phyloP scores from a whole-genome alignment of 495 filamentous ascomycete species.

The Rostrohypoxylon terebratum region DNA sequence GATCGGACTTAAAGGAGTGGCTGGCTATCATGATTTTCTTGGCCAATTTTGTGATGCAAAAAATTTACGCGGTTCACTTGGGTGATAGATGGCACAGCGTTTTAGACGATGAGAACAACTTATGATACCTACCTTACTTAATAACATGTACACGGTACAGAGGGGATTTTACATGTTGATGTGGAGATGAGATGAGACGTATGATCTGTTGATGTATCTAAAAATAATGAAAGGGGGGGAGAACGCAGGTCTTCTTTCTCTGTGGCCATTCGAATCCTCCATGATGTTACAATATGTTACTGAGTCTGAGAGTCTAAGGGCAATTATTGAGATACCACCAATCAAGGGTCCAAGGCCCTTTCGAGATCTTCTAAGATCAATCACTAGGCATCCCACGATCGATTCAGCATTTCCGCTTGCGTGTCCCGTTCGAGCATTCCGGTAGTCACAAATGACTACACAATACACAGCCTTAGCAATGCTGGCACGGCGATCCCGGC shows the following conservation, averaged over 20 bases:
- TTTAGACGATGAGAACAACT: slow-evolving; percentile 4
- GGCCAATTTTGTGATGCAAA: slow-evolving; percentile 2
- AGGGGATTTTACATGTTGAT: slow-evolving; percentile 4
- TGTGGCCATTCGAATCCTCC: background rate
- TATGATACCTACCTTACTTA: slow-evolving; percentile 30
- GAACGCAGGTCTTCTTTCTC: background rate
- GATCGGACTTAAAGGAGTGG: background rate
- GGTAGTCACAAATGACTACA: background rate
- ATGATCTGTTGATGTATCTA: slow-evolving; percentile 1
- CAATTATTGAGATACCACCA: background rate
- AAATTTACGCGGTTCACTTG: background rate
- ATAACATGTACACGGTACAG: slow-evolving; percentile 5
- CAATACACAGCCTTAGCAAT: background rate
- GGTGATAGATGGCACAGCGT: slow-evolving; percentile 11
- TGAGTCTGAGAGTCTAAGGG: background rate
- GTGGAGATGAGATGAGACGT: background rate
- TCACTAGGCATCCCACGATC: background rate
- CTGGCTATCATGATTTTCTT: slow-evolving; percentile 4
- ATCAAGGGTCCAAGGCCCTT: background rate
- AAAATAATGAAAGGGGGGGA: slow-evolving; percentile 5
- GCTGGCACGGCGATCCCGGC: background rate
- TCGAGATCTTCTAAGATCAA: background rate
- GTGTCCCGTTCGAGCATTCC: background rate
- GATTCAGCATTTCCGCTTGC: background rate
- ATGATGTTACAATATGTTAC: background rate